Base-by-base conservation (phyloP, 2,329 filamentous ascomycete genomes). In the Fusarium lyarnte region DNA sequence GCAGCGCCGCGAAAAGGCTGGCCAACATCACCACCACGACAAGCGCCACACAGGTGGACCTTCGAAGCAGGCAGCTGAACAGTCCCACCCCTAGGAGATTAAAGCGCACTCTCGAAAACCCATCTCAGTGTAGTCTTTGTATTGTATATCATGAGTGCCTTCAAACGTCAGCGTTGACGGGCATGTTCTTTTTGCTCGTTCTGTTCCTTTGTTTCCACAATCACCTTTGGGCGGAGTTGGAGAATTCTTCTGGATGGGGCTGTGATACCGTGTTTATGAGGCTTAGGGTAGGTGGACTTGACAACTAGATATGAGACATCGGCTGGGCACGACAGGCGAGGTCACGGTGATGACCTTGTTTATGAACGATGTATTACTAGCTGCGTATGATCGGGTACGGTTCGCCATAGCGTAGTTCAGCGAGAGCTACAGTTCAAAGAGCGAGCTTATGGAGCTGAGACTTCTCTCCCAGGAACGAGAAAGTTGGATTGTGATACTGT, bases 1-100 rank as follows among this genome's bases (percentile, higher is more conserved):
- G 82, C 93, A 94, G 62, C 92, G 95, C 70, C 94, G 95, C 76
- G 94, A 97, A 79, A 97, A 97, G 84, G 88, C 85, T 23, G 82
- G 83, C 63, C 86, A 89, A 74, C 82, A 85, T 69, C 81, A 83
- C 61, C 78, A 81, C 71, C 77, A 78, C 58, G 83, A 84, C 63
- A 84, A 84, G 71, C 82, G 83, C 42, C 79, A 81, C 59, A 52
- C 68, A 27, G 66, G 74, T 21, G 77, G 74, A 65, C 57, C 67
- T 27, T 76, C 78, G 45, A 83, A 81, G 76, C 81, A 81, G 70
- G 67, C 67, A 47, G 68, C 76, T 31, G 81, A 83, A 46, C 80
- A 81, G 35, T 62, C 67, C 53, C 54, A 74, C 51, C 69, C 64
- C 51, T 70, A 71, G 62, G 33, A 38, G 27, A 43, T 51, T 38